Evolutionary conservation across 345 rosid genomes (phyloP).

Genomic region (Microthlaspi erraticum): DNA sequence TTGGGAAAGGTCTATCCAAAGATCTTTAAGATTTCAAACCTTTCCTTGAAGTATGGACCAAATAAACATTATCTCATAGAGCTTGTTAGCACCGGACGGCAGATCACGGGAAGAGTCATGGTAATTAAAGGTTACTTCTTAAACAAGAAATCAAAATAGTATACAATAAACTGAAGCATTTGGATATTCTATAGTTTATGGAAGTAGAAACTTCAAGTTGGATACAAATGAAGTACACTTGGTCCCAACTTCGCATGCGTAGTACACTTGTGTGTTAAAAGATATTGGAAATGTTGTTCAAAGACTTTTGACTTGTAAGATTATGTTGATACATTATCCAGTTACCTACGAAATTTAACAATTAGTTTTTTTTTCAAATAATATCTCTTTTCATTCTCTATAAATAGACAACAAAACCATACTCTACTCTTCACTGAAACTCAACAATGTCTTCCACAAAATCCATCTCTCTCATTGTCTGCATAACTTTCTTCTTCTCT

Average conservation of each 20-base stretch:
- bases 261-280: conserved; percentile 23
- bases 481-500: conserved; percentile 27
- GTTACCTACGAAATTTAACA: neutral
- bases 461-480: conserved; percentile 25
- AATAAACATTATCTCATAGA: too few relatives aligned
- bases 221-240: conserved; percentile 4
- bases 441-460: conserved; percentile 29
- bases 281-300: neutral
- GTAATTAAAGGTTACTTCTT: neutral
- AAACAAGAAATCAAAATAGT: neutral
- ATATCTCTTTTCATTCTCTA: neutral
- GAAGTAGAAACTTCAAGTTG: conserved; percentile 25
- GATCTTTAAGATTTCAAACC: neutral
- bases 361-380: too few relatives aligned
- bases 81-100: too few relatives aligned
- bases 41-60: neutral
- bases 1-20: neutral
- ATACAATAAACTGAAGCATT: neutral
- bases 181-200: conserved; percentile 1
- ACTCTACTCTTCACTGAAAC: conserved; percentile 27
- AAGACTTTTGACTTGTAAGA: neutral
- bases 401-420: conserved; percentile 33
- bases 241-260: conserved; percentile 22
- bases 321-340: neutral
- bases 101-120: conserved; percentile 14